Conservation (phyloP, 2,329 filamentous ascomycete species). For the Davidsoniella australis region DNA sequence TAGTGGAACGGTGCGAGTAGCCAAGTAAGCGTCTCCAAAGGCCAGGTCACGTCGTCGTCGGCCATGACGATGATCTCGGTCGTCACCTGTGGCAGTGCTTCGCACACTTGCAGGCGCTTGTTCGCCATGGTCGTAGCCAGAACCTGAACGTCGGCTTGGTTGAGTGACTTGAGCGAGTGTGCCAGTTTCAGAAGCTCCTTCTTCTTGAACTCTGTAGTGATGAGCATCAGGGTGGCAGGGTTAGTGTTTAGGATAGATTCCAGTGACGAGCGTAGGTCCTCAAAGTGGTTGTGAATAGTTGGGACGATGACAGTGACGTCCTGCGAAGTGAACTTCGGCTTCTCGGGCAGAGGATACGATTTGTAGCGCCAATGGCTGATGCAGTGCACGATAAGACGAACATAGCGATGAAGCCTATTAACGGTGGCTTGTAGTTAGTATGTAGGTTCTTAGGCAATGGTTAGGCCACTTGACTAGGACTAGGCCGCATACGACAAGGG, state of each 20-base stretch:
- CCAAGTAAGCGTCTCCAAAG: conserved; percentile 71
- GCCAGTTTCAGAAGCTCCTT: conserved; percentile 50
- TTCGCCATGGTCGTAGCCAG: conserved; percentile 73
- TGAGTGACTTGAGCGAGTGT: conserved; percentile 29
- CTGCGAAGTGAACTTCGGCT: conserved; percentile 59
- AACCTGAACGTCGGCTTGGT: conserved; percentile 48
- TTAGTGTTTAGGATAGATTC: conserved; percentile 56
- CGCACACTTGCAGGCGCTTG: conserved; percentile 85
- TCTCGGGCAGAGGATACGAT: conserved; percentile 64
- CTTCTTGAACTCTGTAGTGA: conserved; percentile 71
- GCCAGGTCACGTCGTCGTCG: conserved; percentile 93
- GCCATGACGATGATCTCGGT: conserved; percentile 82
- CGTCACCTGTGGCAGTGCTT: conserved; percentile 69
- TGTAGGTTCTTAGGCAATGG: neutral
- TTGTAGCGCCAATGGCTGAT: conserved; percentile 75
- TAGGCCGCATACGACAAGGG: conserved; percentile 12
- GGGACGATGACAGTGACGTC: conserved; percentile 93
- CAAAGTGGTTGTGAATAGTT: conserved; percentile 73
- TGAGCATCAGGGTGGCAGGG: conserved; percentile 60
- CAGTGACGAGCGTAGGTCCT: conserved; percentile 68
- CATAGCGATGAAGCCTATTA: conserved; percentile 66
- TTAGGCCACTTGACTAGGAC: conserved; percentile 15
- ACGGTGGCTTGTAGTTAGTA: conserved; percentile 1
- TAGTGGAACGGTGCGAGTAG: conserved; percentile 77
- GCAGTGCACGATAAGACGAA: conserved; percentile 70